Percentiles rank a stretch among this genome's conserved stretches.
These are phyloP conservation scores for Cutaneotrichosporon mucoides DNA, from an alignment of 1,284 basidiomycete genomes.

Conservation along the genomic window DNA sequence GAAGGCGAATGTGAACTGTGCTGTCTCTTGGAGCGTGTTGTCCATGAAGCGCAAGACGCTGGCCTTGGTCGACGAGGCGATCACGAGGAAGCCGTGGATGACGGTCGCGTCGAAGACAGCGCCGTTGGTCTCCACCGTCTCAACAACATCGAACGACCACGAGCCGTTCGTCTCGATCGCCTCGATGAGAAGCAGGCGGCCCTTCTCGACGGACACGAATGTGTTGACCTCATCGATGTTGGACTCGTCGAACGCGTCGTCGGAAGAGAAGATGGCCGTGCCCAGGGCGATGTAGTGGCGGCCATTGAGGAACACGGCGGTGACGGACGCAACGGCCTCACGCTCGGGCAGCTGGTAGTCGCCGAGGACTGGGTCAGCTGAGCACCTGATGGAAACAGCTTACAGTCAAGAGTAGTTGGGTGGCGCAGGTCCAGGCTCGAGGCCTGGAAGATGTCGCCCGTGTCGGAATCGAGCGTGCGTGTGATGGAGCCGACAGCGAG, in stretches of 20 bases:
- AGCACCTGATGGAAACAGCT: constrained; percentile 27
- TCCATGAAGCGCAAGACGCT: constrained; percentile 24
- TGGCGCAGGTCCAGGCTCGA: constrained; percentile 67
- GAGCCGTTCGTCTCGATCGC: neutral
- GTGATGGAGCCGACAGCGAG: constrained; percentile 64
- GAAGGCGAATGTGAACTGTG: constrained; percentile 75
- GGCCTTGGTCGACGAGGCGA: constrained; percentile 65
- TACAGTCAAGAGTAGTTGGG: constrained; percentile 62
- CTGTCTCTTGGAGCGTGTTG: constrained; percentile 50
- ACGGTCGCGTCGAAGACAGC: constrained; percentile 14
- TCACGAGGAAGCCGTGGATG: constrained; percentile 52
- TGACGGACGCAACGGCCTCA: constrained; percentile 34
- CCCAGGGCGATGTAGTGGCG: constrained; percentile 41
- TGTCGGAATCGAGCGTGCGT: constrained; percentile 56
- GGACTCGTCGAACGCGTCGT: constrained; percentile 30
- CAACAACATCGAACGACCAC: constrained; percentile 25
- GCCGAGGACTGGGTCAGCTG: constrained; percentile 25
- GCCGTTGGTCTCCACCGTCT: constrained; percentile 21
- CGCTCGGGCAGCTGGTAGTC: constrained; percentile 23
- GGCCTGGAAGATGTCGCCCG: constrained; percentile 53
- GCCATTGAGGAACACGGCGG: constrained; percentile 29
- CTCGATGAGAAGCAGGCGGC: constrained; percentile 39
- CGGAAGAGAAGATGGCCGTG: constrained; percentile 34
- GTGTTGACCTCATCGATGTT: constrained; percentile 21
- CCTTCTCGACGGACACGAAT: constrained; percentile 28